Conservation (phyloP, 1,139 yeast genomes). For the Entelexis sorbosivorans region DNA sequence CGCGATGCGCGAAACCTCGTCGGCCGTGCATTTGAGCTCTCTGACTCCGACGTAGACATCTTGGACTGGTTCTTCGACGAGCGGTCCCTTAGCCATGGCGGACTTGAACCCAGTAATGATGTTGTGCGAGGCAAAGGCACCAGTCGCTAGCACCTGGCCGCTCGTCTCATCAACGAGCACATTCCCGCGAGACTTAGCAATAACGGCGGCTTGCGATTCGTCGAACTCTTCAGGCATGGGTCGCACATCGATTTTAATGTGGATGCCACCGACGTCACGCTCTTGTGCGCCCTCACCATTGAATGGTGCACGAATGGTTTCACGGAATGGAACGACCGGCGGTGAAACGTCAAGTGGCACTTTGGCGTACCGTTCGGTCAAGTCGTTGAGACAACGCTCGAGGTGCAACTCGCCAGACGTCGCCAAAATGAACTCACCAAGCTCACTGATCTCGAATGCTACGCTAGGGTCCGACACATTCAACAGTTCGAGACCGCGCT, state of each 20-base stretch:
- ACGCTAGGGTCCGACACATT: conserved; percentile 97
- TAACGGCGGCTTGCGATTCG: not conserved
- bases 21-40: conserved; percentile 25
- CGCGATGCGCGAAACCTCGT: conserved; percentile 20
- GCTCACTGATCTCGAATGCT: conserved; percentile 66
- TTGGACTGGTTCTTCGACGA: conserved; percentile 77
- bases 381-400: conserved; percentile 92
- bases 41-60: conserved; percentile 43
- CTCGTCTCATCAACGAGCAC: conserved; percentile 48
- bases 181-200: conserved; percentile 32
- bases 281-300: conserved; percentile 27
- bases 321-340: conserved; percentile 92
- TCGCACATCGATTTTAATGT: conserved; percentile 37
- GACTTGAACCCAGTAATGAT: conserved; percentile 76
- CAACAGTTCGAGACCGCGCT: conserved; percentile 63
- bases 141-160: conserved; percentile 30
- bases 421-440: conserved; percentile 99
- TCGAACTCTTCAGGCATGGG: conserved; percentile 5
- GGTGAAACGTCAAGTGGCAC: conserved; percentile 77
- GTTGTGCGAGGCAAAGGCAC: conserved; percentile 40
- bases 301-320: conserved; percentile 55
- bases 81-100: conserved; percentile 75
- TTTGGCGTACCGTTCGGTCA: conserved; percentile 86
- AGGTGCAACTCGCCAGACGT: conserved; percentile 99
- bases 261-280: conserved; percentile 38